These are phyloP conservation scores for Neonectria faginata DNA, from an alignment of 2,329 filamentous ascomycete genomes.

Conservation along the genomic window DNA sequence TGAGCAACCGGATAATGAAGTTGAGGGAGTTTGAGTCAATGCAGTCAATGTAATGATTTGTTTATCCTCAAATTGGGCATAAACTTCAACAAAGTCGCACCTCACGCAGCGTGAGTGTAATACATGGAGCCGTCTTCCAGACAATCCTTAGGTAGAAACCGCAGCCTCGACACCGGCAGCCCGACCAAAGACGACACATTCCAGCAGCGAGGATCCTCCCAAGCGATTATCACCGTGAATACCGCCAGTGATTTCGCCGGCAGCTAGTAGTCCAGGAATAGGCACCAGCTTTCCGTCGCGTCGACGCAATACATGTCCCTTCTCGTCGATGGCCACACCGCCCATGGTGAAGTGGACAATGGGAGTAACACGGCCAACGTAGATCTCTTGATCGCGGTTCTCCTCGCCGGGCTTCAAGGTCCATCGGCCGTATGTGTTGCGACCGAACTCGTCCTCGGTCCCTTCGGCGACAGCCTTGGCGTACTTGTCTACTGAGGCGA, in stretches of 20 bases:
- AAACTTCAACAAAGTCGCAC: slow-evolving; percentile 32
- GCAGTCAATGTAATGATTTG: not conserved
- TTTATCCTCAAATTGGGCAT: not conserved
- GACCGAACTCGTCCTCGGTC: slow-evolving; percentile 58
- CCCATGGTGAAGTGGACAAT: slow-evolving; percentile 77
- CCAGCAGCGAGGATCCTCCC: slow-evolving; percentile 70
- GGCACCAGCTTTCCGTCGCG: slow-evolving; percentile 51
- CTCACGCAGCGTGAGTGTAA: slow-evolving; percentile 37
- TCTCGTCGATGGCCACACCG: slow-evolving; percentile 67
- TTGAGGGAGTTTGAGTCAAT: not conserved
- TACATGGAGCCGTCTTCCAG: not conserved
- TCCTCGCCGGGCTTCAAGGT: slow-evolving; percentile 56
- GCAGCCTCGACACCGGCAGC: slow-evolving; percentile 59
- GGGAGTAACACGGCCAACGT: slow-evolving; percentile 70
- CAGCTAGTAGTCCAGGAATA: slow-evolving; percentile 70
- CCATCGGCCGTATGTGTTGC: slow-evolving; percentile 68
- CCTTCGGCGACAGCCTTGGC: slow-evolving; percentile 56
- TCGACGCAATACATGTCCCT: slow-evolving; percentile 61
- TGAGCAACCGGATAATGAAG: slow-evolving; percentile 1
- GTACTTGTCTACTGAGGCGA: slow-evolving; percentile 62
- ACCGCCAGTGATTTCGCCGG: slow-evolving; percentile 73
- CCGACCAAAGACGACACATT: slow-evolving; percentile 73
- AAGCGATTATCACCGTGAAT: slow-evolving; percentile 73
- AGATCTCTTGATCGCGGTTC: slow-evolving; percentile 64
- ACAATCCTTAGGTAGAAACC: slow-evolving; percentile 6